phyloP scores from a whole-genome alignment of 805 yeast species.

The Kluyveromyces siamensis region DNA sequence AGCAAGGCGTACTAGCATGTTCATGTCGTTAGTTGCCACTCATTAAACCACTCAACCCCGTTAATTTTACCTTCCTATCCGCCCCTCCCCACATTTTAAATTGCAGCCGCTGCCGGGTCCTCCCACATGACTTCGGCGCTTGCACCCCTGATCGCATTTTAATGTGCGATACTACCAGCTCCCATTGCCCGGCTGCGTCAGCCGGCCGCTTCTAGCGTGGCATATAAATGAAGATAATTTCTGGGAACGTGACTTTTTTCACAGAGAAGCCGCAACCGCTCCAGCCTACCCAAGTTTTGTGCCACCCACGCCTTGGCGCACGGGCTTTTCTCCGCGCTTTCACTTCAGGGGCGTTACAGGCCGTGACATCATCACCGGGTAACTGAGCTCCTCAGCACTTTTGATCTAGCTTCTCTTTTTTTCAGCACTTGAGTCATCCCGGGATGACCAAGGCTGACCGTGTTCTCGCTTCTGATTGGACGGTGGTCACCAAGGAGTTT shows the following conservation, averaged over 20 bases:
- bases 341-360: neutral
- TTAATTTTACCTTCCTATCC: neutral
- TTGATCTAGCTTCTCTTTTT: too few relatives aligned
- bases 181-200: neutral
- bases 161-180: neutral
- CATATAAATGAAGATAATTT: neutral
- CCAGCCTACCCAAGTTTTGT: too few relatives aligned
- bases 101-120: neutral
- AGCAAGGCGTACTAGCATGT: too few relatives aligned
- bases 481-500: neutral
- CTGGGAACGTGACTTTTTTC: too few relatives aligned
- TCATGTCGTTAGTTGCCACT: too few relatives aligned
- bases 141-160: neutral
- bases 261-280: too few relatives aligned
- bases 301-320: too few relatives aligned
- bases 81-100: neutral
- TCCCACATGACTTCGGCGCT: neutral
- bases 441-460: constrained; percentile 4
- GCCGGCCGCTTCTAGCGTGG: neutral
- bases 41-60: too few relatives aligned
- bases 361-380: neutral
- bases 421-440: constrained; percentile 6
- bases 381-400: neutral
- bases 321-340: neutral
- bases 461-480: constrained; percentile 4